Evolutionary conservation across 306 rosid genomes (phyloP).

Genomic region (Acacia confusa): DNA sequence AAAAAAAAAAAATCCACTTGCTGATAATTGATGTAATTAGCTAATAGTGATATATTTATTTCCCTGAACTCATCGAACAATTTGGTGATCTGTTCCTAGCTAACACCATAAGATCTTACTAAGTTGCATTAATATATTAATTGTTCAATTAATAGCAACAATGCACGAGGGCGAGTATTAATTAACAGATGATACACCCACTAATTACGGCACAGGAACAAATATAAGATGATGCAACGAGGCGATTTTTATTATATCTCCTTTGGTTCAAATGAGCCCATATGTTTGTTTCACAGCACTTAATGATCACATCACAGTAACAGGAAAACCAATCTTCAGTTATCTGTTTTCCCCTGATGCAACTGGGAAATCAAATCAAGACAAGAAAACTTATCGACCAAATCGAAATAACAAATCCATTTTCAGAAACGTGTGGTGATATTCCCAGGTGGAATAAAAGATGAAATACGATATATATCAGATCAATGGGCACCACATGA

Average conservation of each 20-base stretch:
- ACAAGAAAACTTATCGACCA: background rate
- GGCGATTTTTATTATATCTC: background rate
- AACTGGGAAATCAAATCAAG: background rate
- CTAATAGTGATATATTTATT: background rate
- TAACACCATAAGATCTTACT: background rate
- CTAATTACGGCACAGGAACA: background rate
- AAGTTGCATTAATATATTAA: background rate
- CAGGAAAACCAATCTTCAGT: background rate
- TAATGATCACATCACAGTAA: background rate
- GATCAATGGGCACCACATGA: background rate
- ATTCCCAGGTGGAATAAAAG: too few species aligned
- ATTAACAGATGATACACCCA: background rate
- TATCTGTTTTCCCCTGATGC: background rate
- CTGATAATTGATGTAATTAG: background rate
- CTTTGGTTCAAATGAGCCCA: background rate
- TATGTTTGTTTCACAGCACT: background rate
- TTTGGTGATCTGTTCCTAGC: background rate
- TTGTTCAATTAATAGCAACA: background rate
- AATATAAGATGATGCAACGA: background rate
- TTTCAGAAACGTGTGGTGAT: background rate
- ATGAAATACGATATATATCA: background rate
- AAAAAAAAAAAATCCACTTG: background rate
- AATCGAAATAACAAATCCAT: background rate
- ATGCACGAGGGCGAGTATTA: background rate
- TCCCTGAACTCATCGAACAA: background rate